Evolutionary conservation across 805 yeast species (phyloP).

Genomic region (Ogataea nonfermentans): DNA sequence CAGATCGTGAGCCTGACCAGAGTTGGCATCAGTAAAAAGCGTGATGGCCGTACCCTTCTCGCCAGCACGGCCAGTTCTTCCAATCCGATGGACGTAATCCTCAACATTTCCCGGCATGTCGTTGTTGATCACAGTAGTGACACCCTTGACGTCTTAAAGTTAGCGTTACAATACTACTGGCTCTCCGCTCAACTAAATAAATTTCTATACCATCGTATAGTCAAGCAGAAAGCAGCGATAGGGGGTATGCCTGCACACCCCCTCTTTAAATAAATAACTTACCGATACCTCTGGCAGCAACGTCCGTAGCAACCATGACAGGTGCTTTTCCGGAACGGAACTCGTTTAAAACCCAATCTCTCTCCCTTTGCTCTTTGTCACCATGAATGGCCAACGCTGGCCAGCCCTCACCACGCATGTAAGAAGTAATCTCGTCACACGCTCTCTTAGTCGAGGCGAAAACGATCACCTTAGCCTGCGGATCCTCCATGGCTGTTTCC

Average conservation of each 20-base stretch:
- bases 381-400: constrained; percentile 99
- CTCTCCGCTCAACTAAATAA: constrained; percentile 10
- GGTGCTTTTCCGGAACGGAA: constrained; percentile 92
- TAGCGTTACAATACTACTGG: constrained; percentile 16
- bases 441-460: constrained; percentile 97
- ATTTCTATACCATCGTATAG: constrained; percentile 12
- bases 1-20: constrained; percentile 86
- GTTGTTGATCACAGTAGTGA: constrained; percentile 86
- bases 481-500: constrained; percentile 71
- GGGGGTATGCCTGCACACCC: too few relatives aligned
- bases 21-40: constrained; percentile 84
- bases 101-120: constrained; percentile 99
- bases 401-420: constrained; percentile 95
- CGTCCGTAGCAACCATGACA: constrained; percentile 98
- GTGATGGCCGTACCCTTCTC: constrained; percentile 93
- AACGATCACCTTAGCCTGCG: constrained; percentile 74
- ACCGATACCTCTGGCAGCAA: constrained; percentile 99
- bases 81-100: constrained; percentile 98
- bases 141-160: constrained; percentile 90
- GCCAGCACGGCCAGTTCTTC: constrained; percentile 99
- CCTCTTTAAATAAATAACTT: constrained; percentile 44
- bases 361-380: constrained; percentile 95
- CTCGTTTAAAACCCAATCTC: constrained; percentile 97
- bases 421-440: constrained; percentile 92
- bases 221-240: constrained; percentile 9